phyloP scores from a whole-genome alignment of 768 basidiomycete genomes.

The Boletus coccyginus region DNA sequence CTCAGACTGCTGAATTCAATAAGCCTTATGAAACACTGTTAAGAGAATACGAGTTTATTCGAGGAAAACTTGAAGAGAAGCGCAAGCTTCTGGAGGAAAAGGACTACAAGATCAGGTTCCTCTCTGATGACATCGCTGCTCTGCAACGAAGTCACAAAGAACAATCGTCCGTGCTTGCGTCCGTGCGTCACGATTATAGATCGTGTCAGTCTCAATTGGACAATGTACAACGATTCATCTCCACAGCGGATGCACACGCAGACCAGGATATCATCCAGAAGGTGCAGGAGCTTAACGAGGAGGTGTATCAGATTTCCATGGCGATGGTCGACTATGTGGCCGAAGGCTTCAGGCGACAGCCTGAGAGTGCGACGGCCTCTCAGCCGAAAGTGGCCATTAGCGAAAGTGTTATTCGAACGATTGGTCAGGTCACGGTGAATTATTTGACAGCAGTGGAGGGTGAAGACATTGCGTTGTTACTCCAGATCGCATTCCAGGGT shows the following conservation, averaged over 20 bases:
- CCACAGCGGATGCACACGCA: neutral
- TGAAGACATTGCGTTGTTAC: neutral
- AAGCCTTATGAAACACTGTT: neutral
- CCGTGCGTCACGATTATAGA: neutral
- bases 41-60: neutral
- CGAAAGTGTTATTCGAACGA: neutral
- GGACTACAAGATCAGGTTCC: neutral
- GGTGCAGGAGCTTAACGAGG: neutral
- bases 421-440: neutral
- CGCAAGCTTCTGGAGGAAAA: neutral
- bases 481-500: neutral
- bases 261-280: neutral
- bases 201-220: neutral
- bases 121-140: neutral
- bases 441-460: neutral
- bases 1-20: neutral
- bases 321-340: neutral
- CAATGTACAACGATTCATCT: neutral
- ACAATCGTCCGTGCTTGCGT: neutral
- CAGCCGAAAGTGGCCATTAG: neutral
- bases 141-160: neutral
- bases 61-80: neutral
- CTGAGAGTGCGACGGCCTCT: neutral
- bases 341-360: neutral
- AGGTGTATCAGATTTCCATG: neutral